Base-by-base conservation (phyloP, 495 filamentous ascomycete species). In the Daldinia bambusicola region DNA sequence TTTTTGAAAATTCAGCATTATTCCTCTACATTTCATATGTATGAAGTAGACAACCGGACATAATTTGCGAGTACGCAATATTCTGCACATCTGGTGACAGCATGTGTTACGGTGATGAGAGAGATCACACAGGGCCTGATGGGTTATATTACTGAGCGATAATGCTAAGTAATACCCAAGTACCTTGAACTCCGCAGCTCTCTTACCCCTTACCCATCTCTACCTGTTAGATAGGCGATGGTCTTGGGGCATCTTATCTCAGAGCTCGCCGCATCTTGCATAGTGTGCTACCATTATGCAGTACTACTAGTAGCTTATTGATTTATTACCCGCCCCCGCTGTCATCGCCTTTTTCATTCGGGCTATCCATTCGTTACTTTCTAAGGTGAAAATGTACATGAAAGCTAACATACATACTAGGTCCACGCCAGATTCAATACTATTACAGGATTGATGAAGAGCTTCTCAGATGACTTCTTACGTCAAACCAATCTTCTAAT, bases 401-500 rank as follows among this genome's bases (percentile, higher is more conserved):
- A 6, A 45, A 48, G 12, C 50, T 53, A 32, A 53, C n/a, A 0
- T 14, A 2, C 26, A 53, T 10, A 4, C 40, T 74, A 95, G 92
- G 88, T 95, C 55, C 87, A 94, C 72, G 85, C 89, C 69, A 84
- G 89, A 18, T 87, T 95, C 51, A 86, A 88, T 64, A 90, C 89
- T 38, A 88, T 95, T 34, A 90, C 93, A 67, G 86, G 86, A 43
- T 85, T 92, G 53, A 89, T 94, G 79, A 87, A 88, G 70, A 89
- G 89, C 57, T 85, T 95, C 61, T 90, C 90, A 61, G 85, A 87
- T 73, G 91, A 93, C 61, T 97, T 95, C 79, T 84, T 95, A 71
- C 88, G 90, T 71, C 92, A 96, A 79, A 91, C 90, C 74, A 92
- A 93, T 71, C 89, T 89, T 9, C 85, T 96, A 43, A 87, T 96